These are phyloP conservation scores for Thermothelomyces thermophilus DNA, from an alignment of 2,329 filamentous ascomycete species.

Conservation along the genomic window DNA sequence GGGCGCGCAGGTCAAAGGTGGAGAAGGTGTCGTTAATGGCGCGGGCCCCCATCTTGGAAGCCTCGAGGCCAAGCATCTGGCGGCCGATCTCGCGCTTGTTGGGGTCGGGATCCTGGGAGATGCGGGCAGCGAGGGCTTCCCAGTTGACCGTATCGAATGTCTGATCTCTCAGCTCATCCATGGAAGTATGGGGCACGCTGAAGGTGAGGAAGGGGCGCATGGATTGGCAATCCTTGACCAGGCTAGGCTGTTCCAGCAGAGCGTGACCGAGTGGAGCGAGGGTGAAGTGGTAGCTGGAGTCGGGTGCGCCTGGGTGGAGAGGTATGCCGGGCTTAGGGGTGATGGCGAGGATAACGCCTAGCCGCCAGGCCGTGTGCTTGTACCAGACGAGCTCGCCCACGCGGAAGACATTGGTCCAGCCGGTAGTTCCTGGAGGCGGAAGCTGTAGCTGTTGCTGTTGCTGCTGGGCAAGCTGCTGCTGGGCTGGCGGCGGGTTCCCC, in stretches of 20 bases:
- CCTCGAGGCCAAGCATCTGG: slow-evolving; percentile 30
- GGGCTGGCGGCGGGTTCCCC: slow-evolving; percentile 5
- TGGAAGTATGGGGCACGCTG: slow-evolving; percentile 29
- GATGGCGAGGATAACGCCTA: slow-evolving; percentile 30
- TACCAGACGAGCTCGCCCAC: slow-evolving; percentile 34
- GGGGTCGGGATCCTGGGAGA: slow-evolving; percentile 16
- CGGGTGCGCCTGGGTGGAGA: slow-evolving; percentile 6
- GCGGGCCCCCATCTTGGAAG: slow-evolving; percentile 33
- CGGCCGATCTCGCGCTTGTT: slow-evolving; percentile 14
- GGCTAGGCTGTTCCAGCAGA: slow-evolving; percentile 20
- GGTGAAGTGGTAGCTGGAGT: slow-evolving; percentile 21
- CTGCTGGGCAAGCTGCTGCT: slow-evolving; percentile 4
- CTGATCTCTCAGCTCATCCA: slow-evolving; percentile 23
- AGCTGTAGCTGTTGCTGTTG: slow-evolving; percentile 6
- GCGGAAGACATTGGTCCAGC: slow-evolving; percentile 28
- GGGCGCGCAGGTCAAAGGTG: slow-evolving; percentile 27
- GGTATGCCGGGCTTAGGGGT: slow-evolving; percentile 12
- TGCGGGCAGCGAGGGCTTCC: slow-evolving; percentile 21
- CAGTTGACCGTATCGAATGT: slow-evolving; percentile 29
- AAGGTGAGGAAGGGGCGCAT: slow-evolving; percentile 36
- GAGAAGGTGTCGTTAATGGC: slow-evolving; percentile 32
- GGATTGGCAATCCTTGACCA: slow-evolving; percentile 22
- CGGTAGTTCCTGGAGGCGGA: slow-evolving; percentile 19
- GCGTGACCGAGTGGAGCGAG: slow-evolving; percentile 30
- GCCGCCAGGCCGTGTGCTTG: slow-evolving; percentile 30